Evolutionary conservation across 2,329 filamentous ascomycete genomes (phyloP), one percentile per base, ranked within the genome.

Genomic region (Verticillium isaacii): DNA sequence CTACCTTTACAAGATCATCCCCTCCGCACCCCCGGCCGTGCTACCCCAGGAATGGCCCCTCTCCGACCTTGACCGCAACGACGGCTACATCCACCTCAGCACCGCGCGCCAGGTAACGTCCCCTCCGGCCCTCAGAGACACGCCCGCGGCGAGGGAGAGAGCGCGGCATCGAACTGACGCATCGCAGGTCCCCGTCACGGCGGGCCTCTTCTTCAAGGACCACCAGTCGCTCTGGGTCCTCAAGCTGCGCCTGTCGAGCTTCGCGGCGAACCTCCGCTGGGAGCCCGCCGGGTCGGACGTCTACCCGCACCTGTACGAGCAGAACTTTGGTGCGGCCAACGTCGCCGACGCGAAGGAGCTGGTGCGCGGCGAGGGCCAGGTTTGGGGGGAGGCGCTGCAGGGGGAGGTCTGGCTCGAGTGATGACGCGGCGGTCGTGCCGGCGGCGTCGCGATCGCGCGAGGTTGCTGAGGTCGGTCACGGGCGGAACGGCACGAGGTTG

Each of bases 11-110:
- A 88, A 89, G 68, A 88, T 89, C 68, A 73, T 85, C 41, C 80
- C 84, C 32, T 66, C 72, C 25, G 77, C 80, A 29, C 85, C 85
- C 34, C 80, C 80, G 8, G 73, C 78, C 25, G 82, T 84, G 2
- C 75, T 88, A 39, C 85, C 85, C 3, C 70, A 75, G 1, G 73
- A 77, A 62, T 83, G 85, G 60, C 85, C 86, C 15, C 77, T 85
- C 63, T 88, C 85, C 14, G 80, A 83, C 37, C 80, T 88, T 55
- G 86, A 89, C 71, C 72, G 74, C 65, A 78, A 82, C 39, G 85
- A 88, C 68, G 85, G 85, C 57, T 89, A 86, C 72, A 76, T 89
- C 36, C 86, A 89, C 66, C 71, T 89, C 17, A 88, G 85, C 69
- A 84, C 81, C 0, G 77, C 81, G 2, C 73, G 73, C 41, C 86